phyloP scores from a whole-genome alignment of 768 basidiomycete species.

The Pleurotus eryngii region DNA sequence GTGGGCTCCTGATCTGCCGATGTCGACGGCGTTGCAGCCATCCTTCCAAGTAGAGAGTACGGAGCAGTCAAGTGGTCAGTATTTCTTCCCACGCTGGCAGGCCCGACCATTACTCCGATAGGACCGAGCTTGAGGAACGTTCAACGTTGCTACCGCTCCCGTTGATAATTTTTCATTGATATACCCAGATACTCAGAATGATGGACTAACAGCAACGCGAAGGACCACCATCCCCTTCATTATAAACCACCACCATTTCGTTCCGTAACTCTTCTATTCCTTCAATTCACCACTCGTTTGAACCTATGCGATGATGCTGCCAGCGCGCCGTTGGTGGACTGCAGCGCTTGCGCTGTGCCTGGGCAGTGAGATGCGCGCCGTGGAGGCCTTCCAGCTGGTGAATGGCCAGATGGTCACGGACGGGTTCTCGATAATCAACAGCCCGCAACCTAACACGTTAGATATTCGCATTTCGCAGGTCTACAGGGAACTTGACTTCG shows the following conservation, averaged over 20 bases:
- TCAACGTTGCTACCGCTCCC: no score
- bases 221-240: no score
- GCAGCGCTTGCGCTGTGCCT: constrained; percentile 4
- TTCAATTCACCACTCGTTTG: not conserved
- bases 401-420: constrained; percentile 32
- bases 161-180: no score
- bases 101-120: no score
- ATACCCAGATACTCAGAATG: no score
- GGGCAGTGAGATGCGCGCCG: constrained; percentile 3
- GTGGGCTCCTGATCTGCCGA: not conserved
- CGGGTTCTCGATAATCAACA: constrained; percentile 34
- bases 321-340: not conserved
- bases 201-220: no score
- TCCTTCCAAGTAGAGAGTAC: not conserved
- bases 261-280: not conserved
- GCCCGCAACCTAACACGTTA: constrained; percentile 25
- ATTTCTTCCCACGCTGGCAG: no score
- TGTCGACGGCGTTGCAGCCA: constrained; percentile 9
- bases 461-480: not conserved
- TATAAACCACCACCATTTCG: no score
- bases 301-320: no score
- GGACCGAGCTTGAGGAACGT: no score
- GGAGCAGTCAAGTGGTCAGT: not conserved
- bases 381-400: constrained; percentile 18
- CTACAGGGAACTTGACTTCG: not conserved